Conservation (phyloP, 768 basidiomycete genomes). For the Leccinum imitatum region DNA sequence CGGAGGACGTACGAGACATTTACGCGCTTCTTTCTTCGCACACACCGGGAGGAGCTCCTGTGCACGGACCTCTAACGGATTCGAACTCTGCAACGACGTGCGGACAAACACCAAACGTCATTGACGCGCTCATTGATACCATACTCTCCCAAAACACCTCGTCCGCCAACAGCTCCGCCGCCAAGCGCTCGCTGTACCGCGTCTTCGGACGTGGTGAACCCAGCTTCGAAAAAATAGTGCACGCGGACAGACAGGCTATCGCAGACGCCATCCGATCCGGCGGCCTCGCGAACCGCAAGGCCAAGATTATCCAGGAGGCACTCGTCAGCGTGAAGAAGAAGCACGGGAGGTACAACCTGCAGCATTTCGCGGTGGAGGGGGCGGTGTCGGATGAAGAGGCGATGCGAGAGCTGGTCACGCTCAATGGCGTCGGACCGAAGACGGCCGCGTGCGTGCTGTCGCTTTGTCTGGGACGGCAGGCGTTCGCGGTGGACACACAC, state of each 20-base stretch:
- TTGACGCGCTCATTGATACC: slow-evolving; percentile 57
- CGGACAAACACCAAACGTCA: slow-evolving; percentile 50
- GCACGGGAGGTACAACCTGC: slow-evolving; percentile 56
- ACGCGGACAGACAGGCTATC: slow-evolving; percentile 41
- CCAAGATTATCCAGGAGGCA: slow-evolving; percentile 48
- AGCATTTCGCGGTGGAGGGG: slow-evolving; percentile 44
- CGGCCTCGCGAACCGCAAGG: slow-evolving; percentile 63
- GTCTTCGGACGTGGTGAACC: slow-evolving; percentile 25
- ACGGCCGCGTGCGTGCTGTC: slow-evolving; percentile 63
- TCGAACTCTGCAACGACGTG: slow-evolving; percentile 40
- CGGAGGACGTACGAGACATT: slow-evolving; percentile 20
- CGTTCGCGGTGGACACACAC: slow-evolving; percentile 66
- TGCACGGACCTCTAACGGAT: slow-evolving; percentile 25
- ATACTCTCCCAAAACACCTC: slow-evolving; percentile 65
- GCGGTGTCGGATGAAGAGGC: slow-evolving; percentile 43
- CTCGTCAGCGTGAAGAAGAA: slow-evolving; percentile 42
- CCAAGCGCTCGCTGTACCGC: slow-evolving; percentile 48
- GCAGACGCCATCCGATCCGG: slow-evolving; percentile 52
- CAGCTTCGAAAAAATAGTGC: slow-evolving; percentile 50
- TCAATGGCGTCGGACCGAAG: slow-evolving; percentile 61
- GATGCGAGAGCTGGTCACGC: slow-evolving; percentile 57
- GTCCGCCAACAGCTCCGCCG: slow-evolving; percentile 46
- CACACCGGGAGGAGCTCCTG: slow-evolving; percentile 33
- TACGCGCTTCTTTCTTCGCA: slow-evolving; percentile 38
- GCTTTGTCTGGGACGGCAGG: slow-evolving; percentile 58